Evolutionary conservation across 805 yeast genomes (phyloP).

Genomic region (Debaryomyces prosopidis): DNA sequence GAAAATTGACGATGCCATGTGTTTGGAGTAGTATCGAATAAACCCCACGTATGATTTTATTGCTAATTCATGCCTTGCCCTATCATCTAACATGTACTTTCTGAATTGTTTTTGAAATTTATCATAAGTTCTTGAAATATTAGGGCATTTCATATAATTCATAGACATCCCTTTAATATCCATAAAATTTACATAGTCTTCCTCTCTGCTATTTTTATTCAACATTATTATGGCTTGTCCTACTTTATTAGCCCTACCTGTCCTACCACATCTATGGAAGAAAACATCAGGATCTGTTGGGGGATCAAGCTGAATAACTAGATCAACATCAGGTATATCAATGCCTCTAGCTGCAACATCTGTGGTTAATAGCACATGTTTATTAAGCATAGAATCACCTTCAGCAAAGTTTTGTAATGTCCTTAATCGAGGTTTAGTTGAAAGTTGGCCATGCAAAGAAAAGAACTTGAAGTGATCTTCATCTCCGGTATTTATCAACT

Average conservation of each 20-base stretch:
- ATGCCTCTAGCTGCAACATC: conserved; percentile 99
- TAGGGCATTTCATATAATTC: conserved; percentile 34
- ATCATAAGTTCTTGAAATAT: conserved; percentile 24
- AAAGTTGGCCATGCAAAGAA: conserved; percentile 89
- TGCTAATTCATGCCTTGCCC: conserved; percentile 81
- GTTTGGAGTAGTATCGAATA: conserved; percentile 82
- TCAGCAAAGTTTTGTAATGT: conserved; percentile 65
- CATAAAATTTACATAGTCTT: conserved; percentile 79
- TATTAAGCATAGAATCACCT: conserved; percentile 37
- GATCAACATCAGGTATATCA: conserved; percentile 91
- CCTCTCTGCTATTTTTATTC: conserved; percentile 71
- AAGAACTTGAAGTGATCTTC: conserved; percentile 45
- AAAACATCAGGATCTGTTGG: conserved; percentile 92
- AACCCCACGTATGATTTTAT: conserved; percentile 80
- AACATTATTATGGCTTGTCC: conserved; percentile 81
- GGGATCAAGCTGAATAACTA: conserved; percentile 92
- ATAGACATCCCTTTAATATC: conserved; percentile 62
- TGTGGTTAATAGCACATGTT: conserved; percentile 78
- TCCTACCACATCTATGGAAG: conserved; percentile 91
- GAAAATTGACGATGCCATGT: conserved; percentile 85
- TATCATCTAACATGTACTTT: conserved; percentile 67
- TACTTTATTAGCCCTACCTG: conserved; percentile 85
- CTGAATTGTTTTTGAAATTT: conserved; percentile 22
- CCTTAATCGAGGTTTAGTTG: conserved; percentile 74
- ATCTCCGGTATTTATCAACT: conserved; percentile 31